phyloP scores from a whole-genome alignment of 441 rosid genomes.

The Populus hybrid region DNA sequence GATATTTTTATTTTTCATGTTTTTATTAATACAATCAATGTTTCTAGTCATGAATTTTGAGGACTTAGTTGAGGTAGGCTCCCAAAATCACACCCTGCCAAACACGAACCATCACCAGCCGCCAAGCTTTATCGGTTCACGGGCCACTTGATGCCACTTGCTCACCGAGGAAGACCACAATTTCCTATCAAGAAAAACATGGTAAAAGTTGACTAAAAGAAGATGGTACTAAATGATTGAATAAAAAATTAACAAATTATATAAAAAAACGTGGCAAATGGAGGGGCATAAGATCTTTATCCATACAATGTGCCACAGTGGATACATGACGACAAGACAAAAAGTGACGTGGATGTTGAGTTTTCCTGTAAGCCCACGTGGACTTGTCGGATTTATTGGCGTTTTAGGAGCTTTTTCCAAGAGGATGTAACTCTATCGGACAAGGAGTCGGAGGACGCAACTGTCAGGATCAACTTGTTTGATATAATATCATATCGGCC shows the following conservation, averaged over 20 bases:
- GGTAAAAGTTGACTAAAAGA: background rate
- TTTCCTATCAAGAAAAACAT: background rate
- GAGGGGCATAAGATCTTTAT: background rate
- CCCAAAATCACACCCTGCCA: too few relatives aligned
- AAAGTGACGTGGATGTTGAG: slow-evolving; percentile 11
- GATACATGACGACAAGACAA: background rate
- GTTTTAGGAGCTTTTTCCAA: background rate
- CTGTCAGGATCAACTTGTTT: background rate
- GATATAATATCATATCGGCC: background rate
- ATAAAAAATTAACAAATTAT: too few relatives aligned
- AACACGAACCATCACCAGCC: too few relatives aligned
- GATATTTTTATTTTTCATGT: too few relatives aligned
- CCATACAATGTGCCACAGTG: background rate
- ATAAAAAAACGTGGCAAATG: background rate
- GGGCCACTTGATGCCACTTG: too few relatives aligned
- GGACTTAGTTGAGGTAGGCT: too few relatives aligned
- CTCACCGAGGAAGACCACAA: too few relatives aligned
- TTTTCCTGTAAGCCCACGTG: slow-evolving; percentile 20
- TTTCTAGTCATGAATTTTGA: too few relatives aligned
- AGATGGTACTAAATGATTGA: background rate
- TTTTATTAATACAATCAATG: too few relatives aligned
- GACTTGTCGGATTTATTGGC: slow-evolving; percentile 13
- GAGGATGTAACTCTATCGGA: background rate
- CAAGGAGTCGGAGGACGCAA: background rate
- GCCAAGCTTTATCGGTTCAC: too few relatives aligned